phyloP scores from a whole-genome alignment of 1,284 basidiomycete genomes.

The Cerioporus squamosus region DNA sequence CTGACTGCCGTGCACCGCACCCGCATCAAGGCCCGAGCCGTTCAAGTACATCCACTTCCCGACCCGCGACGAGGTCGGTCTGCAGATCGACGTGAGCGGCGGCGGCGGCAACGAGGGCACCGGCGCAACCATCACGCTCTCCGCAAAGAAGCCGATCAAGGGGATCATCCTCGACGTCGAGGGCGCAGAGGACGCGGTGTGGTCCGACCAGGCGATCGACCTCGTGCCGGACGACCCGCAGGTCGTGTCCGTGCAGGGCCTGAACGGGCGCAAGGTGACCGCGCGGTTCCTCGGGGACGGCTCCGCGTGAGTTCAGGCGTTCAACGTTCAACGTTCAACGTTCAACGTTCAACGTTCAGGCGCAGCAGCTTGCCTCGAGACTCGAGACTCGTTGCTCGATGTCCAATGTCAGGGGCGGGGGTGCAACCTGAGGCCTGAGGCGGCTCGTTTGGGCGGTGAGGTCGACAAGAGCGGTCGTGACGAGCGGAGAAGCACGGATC shows the following conservation, averaged over 20 bases:
- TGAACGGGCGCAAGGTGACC: constrained; percentile 67
- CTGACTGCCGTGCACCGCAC: too few species aligned
- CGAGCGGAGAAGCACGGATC: background rate
- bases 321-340: too few species aligned
- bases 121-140: constrained; percentile 53
- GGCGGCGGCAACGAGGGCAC: constrained; percentile 50
- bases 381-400: too few species aligned
- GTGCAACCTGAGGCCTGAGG: too few species aligned
- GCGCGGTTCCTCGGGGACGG: constrained; percentile 79
- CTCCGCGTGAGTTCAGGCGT: constrained; percentile 43
- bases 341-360: too few species aligned
- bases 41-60: constrained; percentile 91
- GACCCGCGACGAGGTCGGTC: constrained; percentile 54
- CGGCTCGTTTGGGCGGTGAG: background rate
- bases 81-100: constrained; percentile 53
- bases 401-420: too few species aligned
- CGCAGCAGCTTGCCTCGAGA: too few species aligned
- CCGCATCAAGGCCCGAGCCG: constrained; percentile 76
- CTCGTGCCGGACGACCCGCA: constrained; percentile 84
- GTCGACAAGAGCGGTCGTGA: background rate
- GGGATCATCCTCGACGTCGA: constrained; percentile 82
- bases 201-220: constrained; percentile 89
- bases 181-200: constrained; percentile 64
- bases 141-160: constrained; percentile 76
- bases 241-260: constrained; percentile 62